These are phyloP conservation scores for Aleurites moluccanus DNA, from an alignment of 441 rosid species.

Conservation along the genomic window DNA sequence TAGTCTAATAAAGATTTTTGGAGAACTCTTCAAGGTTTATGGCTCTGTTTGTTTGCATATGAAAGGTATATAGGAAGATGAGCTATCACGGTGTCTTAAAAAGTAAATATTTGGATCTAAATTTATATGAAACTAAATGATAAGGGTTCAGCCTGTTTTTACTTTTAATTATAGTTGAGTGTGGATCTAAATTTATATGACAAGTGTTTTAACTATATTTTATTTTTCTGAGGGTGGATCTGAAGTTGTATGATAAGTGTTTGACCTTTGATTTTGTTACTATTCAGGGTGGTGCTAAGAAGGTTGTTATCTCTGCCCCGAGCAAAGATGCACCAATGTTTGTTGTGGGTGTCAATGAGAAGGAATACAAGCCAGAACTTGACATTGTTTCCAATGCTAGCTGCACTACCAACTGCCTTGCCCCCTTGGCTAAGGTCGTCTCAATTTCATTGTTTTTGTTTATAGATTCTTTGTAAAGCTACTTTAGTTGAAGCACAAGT, in stretches of 20 bases:
- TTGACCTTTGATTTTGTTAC: background rate
- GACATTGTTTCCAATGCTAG: slow-evolving; percentile 73
- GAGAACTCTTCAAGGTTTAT: background rate
- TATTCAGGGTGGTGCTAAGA: slow-evolving; percentile 84
- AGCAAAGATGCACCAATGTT: slow-evolving; percentile 94
- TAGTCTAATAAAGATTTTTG: no score
- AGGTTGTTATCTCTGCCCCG: slow-evolving; percentile 67
- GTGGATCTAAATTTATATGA: background rate
- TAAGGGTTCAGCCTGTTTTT: background rate
- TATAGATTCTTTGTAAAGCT: background rate
- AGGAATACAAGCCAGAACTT: slow-evolving; percentile 76
- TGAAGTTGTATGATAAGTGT: background rate
- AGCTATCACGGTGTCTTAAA: background rate
- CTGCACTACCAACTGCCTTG: slow-evolving; percentile 78
- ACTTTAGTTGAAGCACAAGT: no score
- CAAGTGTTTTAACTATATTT: background rate
- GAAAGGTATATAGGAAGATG: background rate
- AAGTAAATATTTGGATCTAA: background rate
- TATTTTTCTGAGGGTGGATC: background rate
- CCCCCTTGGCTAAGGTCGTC: slow-evolving; percentile 69
- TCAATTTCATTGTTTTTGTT: background rate
- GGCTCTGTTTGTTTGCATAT: background rate
- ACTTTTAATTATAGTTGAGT: background rate
- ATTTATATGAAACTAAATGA: background rate
- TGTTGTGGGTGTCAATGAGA: slow-evolving; percentile 77